These are phyloP conservation scores for Triticum urartu DNA, from an alignment of 176 grass and related monocot species.

Conservation along the genomic window DNA sequence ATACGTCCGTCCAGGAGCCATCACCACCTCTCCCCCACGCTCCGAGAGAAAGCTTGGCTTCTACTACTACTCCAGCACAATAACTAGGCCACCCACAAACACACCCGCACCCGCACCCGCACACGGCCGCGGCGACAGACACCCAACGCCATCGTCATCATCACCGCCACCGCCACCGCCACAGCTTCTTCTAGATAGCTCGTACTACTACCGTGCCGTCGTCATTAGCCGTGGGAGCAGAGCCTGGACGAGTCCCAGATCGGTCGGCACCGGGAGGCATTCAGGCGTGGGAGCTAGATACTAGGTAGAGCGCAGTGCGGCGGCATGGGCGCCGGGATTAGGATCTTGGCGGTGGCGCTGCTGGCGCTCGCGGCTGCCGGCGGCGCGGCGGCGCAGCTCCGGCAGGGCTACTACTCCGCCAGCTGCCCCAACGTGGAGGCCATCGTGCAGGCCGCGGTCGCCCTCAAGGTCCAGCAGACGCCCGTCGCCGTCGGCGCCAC, in stretches of 20 bases:
- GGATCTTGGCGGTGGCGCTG: slow-evolving; percentile 14
- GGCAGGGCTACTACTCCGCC: slow-evolving; percentile 56
- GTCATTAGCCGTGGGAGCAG: background rate
- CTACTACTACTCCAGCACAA: slow-evolving; percentile 8
- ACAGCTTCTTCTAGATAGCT: background rate
- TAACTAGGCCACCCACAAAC: slow-evolving; percentile 4
- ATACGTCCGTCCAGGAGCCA: background rate
- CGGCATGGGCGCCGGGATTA: slow-evolving; percentile 39
- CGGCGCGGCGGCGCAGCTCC: slow-evolving; percentile 54
- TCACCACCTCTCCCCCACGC: background rate
- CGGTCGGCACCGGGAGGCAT: background rate
- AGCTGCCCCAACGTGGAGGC: slow-evolving; percentile 71
- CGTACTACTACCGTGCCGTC: background rate
- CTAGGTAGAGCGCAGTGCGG: background rate
- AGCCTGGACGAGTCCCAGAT: background rate
- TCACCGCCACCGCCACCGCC: background rate
- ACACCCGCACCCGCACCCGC: background rate
- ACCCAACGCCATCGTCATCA: slow-evolving; percentile 11
- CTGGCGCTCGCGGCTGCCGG: background rate
- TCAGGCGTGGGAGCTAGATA: background rate
- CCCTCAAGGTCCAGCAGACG: slow-evolving; percentile 61
- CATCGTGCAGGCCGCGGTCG: slow-evolving; percentile 59
- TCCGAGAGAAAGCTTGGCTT: slow-evolving; percentile 29
- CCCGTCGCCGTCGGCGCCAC: slow-evolving; percentile 60
- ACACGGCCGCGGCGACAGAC: background rate